Evolutionary conservation across 768 basidiomycete species (phyloP).

Genomic region (Agrocybe chaxingu): DNA sequence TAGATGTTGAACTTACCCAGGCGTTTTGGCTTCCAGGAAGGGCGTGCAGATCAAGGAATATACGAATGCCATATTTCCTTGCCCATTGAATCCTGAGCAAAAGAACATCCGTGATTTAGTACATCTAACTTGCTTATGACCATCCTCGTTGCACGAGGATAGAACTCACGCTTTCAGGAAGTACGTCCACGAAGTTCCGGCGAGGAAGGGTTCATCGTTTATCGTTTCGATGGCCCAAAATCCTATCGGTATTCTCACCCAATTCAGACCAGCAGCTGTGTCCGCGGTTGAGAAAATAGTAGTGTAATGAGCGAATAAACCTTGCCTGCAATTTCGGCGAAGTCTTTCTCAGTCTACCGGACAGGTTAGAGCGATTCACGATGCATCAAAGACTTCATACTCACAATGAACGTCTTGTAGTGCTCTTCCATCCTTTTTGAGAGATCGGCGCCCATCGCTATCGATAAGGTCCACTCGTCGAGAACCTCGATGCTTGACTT

Average conservation of each 20-base stretch:
- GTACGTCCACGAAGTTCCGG: conserved; percentile 70
- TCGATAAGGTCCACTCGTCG: conserved; percentile 76
- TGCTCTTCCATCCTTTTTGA: conserved; percentile 71
- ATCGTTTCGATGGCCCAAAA: conserved; percentile 87
- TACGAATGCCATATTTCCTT: conserved; percentile 89
- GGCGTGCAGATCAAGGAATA: conserved; percentile 78
- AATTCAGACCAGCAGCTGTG: conserved; percentile 77
- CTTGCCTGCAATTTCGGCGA: conserved; percentile 33
- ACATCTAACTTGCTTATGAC: neutral
- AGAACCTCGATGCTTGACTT: conserved; percentile 40
- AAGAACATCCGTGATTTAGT: conserved; percentile 36
- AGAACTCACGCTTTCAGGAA: conserved; percentile 41
- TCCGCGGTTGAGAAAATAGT: conserved; percentile 48
- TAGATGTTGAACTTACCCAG: conserved; percentile 43
- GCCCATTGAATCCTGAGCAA: conserved; percentile 71
- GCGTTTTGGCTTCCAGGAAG: conserved; percentile 82
- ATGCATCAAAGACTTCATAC: conserved; percentile 16
- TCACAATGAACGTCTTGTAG: conserved; percentile 81
- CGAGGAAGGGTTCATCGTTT: conserved; percentile 77
- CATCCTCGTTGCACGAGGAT: neutral
- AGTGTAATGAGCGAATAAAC: neutral
- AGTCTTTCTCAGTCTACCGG: conserved; percentile 31
- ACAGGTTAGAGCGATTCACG: neutral
- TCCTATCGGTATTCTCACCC: conserved; percentile 80
- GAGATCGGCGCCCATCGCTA: conserved; percentile 64